phyloP scores from a whole-genome alignment of 768 basidiomycete species.

The Tylopilus intermedius region DNA sequence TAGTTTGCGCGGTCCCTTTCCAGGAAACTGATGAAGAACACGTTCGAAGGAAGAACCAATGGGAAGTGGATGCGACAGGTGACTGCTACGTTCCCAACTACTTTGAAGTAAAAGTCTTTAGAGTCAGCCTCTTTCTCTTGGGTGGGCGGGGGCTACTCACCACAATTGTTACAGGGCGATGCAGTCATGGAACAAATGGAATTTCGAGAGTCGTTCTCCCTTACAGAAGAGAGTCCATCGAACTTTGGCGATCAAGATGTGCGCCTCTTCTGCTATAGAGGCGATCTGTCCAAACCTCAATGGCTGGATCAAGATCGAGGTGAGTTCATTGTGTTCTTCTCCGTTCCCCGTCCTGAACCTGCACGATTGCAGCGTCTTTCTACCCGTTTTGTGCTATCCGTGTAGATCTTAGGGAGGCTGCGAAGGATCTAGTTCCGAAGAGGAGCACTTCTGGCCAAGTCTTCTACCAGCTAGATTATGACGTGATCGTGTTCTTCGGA shows the following conservation, averaged over 20 bases:
- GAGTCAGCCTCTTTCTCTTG: background rate
- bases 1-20: background rate
- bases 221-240: background rate
- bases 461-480: conserved; percentile 13
- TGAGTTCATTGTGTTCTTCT: background rate
- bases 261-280: conserved; percentile 8
- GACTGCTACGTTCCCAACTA: conserved; percentile 10
- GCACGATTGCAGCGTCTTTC: conserved; percentile 1
- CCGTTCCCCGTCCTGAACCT: background rate
- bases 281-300: conserved; percentile 3
- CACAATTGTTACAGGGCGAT: background rate
- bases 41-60: background rate
- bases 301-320: conserved; percentile 16
- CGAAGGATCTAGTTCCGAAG: background rate
- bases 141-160: too few relatives aligned
- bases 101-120: conserved; percentile 10
- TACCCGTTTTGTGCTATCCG: conserved; percentile 1
- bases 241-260: conserved; percentile 6
- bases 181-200: conserved; percentile 4
- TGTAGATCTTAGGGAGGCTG: background rate
- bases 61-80: conserved; percentile 9
- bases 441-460: background rate
- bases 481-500: conserved; percentile 12
- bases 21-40: background rate
- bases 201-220: conserved; percentile 9